Evolutionary conservation across 495 filamentous ascomycete genomes (phyloP), one percentile per base, ranked within the genome.

Genomic region (Tuber microsphaerosporum): DNA sequence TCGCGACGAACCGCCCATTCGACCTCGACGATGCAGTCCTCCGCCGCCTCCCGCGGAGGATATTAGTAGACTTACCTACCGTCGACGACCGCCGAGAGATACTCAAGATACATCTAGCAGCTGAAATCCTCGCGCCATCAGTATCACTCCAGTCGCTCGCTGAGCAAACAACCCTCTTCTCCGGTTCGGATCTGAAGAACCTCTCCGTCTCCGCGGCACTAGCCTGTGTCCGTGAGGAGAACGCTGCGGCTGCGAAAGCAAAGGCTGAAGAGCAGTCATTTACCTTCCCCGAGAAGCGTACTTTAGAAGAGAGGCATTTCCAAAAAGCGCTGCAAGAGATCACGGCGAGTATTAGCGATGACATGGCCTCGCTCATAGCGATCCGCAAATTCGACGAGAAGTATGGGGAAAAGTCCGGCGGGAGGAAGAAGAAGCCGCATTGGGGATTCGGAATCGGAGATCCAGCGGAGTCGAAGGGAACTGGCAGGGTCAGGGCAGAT

Each of bases 381-480:
- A 97, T 99, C 77, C 86, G 92, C 72, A 97, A 97, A 85, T 99
- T 98, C 83, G 96, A 99, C 82, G 93, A 96, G 85, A 92, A 94
- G 82, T 99, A 92, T 84, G 95, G 95, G 34, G 94, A 97, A 85
- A 89, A 91, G n/a, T 92, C 90, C 72, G 89, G 90, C 9, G 88
- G 88, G 80, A 88, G 88, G 80, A 90, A 90, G 85, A 92, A 89
- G 84, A 87, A 84, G 80, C 83, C 83, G 69, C 84, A 84, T 0
- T 90, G 91, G 83, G 92, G 92, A 12, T 93, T 93, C 83, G 89
- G 87, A 71, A 86, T 86, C 0, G 85, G 83, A n/a, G 76, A 82
- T 20, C 82, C 84, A 41, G 79, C 71, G 17, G 83, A 86, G 46
- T 46, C 73, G 31, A 70, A 75, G 46, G 80, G 80, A 7, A 81